Conservation (phyloP, 192 early-diverging fungal genomes). For the Umbelopsis isabellina region DNA sequence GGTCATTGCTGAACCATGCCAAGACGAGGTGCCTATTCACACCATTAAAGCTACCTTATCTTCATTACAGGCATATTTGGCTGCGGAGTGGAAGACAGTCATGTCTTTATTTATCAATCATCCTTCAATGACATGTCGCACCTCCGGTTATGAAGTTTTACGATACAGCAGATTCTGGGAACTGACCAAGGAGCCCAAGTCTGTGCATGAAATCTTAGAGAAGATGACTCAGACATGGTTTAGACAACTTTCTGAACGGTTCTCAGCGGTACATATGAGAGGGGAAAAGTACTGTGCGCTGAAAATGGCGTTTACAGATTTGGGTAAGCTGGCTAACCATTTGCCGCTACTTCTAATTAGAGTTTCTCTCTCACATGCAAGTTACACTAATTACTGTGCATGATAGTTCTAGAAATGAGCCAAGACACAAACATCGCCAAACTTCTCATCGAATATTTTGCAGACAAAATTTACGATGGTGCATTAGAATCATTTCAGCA, state of each 20-base stretch:
- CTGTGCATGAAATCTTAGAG: slow-evolving; percentile 13
- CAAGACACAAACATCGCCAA: background rate
- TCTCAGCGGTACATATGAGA: background rate
- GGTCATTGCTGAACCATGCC: slow-evolving; percentile 28
- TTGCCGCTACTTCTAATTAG: slow-evolving; percentile 13
- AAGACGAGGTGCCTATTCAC: background rate
- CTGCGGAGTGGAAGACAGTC: slow-evolving; percentile 33
- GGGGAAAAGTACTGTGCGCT: slow-evolving; percentile 20
- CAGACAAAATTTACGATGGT: slow-evolving; percentile 1
- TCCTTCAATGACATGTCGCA: slow-evolving; percentile 33
- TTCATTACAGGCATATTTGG: slow-evolving; percentile 26
- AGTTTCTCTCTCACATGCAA: background rate
- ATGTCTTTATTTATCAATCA: slow-evolving; percentile 37
- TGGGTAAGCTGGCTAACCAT: slow-evolving; percentile 17
- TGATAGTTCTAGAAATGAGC: background rate
- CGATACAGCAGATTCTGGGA: slow-evolving; percentile 31
- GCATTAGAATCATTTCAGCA: background rate
- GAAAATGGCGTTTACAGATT: background rate
- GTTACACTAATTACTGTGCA: background rate
- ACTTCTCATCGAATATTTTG: background rate
- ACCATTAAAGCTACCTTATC: slow-evolving; percentile 6
- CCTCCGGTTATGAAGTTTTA: slow-evolving; percentile 30
- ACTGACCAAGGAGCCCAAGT: background rate
- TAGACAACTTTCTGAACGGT: slow-evolving; percentile 29
- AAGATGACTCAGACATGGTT: slow-evolving; percentile 35